A percentile compares a stretch with the other conserved stretches of the same genome.
Conservation (phyloP, 805 yeast genomes). For the Candida awuae region DNA sequence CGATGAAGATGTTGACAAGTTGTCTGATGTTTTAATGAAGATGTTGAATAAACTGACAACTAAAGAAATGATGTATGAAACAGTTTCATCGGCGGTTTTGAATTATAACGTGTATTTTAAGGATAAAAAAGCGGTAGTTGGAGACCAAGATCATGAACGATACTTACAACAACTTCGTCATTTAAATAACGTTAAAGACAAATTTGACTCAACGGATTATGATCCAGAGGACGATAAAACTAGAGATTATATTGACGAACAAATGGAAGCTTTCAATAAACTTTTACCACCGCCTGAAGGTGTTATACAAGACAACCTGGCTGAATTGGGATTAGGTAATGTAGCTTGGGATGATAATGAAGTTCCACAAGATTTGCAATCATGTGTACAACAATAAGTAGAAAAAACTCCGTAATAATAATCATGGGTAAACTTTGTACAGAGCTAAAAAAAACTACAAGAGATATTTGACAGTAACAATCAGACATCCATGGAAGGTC, state of each 20-base stretch:
- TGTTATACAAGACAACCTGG: conserved; percentile 38
- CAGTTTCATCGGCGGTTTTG: conserved; percentile 68
- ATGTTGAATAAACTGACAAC: conserved; percentile 78
- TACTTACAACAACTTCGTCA: conserved; percentile 57
- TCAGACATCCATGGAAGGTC: conserved; percentile 96
- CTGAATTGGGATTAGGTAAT: conserved; percentile 34
- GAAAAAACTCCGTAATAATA: neutral
- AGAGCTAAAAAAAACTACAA: neutral
- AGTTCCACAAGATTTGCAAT: conserved; percentile 47
- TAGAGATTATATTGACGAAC: conserved; percentile 45
- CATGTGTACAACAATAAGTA: conserved; percentile 38
- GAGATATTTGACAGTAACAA: conserved; percentile 22
- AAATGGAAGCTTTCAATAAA: conserved; percentile 63
- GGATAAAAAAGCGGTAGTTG: conserved; percentile 36
- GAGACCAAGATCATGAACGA: conserved; percentile 28
- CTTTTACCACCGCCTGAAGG: conserved; percentile 78
- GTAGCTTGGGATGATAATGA: conserved; percentile 35
- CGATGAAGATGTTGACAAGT: conserved; percentile 26
- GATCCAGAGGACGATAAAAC: conserved; percentile 39
- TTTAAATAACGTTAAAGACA: conserved; percentile 50
- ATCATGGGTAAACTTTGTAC: neutral
- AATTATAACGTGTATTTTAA: conserved; percentile 69
- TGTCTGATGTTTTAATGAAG: conserved; percentile 55
- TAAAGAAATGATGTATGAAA: conserved; percentile 80
- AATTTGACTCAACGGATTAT: conserved; percentile 61